A percentile compares a stretch with the other conserved stretches of the same genome.
Evolutionary conservation across 139 green algal species (phyloP).

Genomic region (Picochlorum sp.): DNA sequence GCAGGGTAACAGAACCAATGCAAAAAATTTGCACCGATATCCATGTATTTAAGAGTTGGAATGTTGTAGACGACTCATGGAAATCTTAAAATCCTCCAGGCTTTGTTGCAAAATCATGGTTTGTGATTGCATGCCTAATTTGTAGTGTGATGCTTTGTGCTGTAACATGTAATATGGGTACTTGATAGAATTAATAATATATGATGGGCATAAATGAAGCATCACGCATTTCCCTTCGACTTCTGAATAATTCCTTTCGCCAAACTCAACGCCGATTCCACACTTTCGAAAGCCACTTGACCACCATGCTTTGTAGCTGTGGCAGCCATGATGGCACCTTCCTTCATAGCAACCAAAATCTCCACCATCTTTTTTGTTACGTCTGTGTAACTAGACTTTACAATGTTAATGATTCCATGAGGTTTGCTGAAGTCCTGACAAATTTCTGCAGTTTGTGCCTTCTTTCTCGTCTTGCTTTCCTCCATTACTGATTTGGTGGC

Average conservation of each 20-base stretch:
- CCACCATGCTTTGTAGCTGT: not conserved
- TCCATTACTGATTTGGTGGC: slow-evolving; percentile 1
- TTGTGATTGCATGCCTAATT: too few species aligned
- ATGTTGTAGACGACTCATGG: slow-evolving; percentile 31
- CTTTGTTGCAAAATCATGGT: too few species aligned
- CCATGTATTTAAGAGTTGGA: slow-evolving; percentile 82
- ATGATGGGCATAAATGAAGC: too few species aligned
- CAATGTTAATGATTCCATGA: not conserved
- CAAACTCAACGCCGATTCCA: not conserved
- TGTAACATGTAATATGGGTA: too few species aligned
- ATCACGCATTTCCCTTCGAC: too few species aligned
- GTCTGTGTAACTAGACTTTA: not conserved
- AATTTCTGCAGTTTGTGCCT: not conserved
- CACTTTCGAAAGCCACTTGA: not conserved
- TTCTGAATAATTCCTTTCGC: too few species aligned
- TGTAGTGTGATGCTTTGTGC: too few species aligned
- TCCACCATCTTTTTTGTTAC: not conserved
- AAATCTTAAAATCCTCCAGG: too few species aligned
- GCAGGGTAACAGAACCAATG: slow-evolving; percentile 52
- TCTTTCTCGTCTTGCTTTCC: not conserved
- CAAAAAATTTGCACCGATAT: slow-evolving; percentile 66
- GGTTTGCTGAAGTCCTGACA: not conserved
- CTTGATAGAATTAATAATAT: too few species aligned
- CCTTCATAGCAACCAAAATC: not conserved
- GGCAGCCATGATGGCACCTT: not conserved